These are phyloP conservation scores for Xylaria grammica DNA, from an alignment of 495 filamentous ascomycete genomes.

Conservation along the genomic window DNA sequence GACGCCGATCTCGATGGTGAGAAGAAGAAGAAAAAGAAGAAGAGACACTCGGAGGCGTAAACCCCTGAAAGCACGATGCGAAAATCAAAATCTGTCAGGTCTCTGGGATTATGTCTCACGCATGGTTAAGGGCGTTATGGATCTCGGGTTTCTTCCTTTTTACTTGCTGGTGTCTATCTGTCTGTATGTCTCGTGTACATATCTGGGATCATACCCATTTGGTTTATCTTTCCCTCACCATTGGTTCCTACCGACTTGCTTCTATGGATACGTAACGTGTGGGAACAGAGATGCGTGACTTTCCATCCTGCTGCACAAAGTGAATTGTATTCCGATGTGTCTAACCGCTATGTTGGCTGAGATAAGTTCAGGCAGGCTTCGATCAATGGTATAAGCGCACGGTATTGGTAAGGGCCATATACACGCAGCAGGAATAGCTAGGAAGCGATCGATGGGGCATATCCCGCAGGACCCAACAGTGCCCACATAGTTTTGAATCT, in stretches of 20 bases:
- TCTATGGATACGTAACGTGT: background rate
- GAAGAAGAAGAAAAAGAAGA: slow-evolving; percentile 61
- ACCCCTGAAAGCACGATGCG: background rate
- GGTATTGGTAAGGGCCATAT: too few relatives aligned
- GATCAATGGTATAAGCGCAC: too few relatives aligned
- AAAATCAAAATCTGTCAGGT: background rate
- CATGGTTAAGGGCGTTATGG: slow-evolving; percentile 36
- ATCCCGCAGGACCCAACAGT: background rate
- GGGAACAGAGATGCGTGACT: too few relatives aligned
- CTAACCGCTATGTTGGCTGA: too few relatives aligned
- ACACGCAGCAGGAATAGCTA: too few relatives aligned
- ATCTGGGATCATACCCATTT: slow-evolving; percentile 35
- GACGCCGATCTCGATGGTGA: slow-evolving; percentile 51
- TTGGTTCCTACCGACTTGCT: slow-evolving; percentile 8
- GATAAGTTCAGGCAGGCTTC: too few relatives aligned
- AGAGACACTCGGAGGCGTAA: slow-evolving; percentile 38
- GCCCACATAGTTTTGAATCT: background rate
- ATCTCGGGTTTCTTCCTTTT: slow-evolving; percentile 23
- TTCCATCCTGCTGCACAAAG: too few relatives aligned
- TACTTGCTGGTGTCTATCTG: slow-evolving; percentile 18
- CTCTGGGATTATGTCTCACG: slow-evolving; percentile 13
- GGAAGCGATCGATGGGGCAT: background rate
- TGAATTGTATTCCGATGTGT: too few relatives aligned
- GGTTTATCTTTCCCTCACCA: slow-evolving; percentile 10
- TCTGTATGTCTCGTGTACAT: slow-evolving; percentile 28